Conservation (phyloP, 768 basidiomycete genomes). For the Kwoniella bestiolae region DNA sequence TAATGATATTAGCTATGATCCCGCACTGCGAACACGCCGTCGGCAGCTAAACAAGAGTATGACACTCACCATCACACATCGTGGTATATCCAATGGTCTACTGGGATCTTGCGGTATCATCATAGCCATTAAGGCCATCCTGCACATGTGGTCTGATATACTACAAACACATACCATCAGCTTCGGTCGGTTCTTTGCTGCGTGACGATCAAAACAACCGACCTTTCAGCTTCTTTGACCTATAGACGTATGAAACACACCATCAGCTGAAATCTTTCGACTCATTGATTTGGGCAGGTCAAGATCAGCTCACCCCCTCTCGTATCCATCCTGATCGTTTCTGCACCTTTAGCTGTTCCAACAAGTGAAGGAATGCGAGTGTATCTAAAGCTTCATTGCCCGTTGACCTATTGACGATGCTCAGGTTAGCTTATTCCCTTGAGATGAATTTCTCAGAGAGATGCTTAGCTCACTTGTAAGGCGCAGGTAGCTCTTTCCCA, state of each 20-base stretch:
- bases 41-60: neutral
- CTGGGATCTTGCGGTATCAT: conserved; percentile 78
- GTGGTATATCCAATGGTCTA: conserved; percentile 61
- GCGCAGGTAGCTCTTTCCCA: conserved; percentile 50
- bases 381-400: conserved; percentile 68
- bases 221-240: conserved; percentile 88
- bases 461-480: conserved; percentile 49
- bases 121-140: conserved; percentile 94
- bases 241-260: conserved; percentile 49
- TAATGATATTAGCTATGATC: neutral
- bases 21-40: neutral
- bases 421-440: neutral
- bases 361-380: conserved; percentile 85
- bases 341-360: conserved; percentile 93
- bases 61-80: conserved; percentile 51
- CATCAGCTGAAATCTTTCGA: neutral
- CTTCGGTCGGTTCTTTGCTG: neutral
- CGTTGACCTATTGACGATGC: conserved; percentile 39
- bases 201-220: conserved; percentile 1
- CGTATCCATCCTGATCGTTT: conserved; percentile 95
- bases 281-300: conserved; percentile 8
- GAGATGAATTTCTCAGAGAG: neutral
- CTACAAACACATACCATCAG: conserved; percentile 57
- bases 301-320: conserved; percentile 65
- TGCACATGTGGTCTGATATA: conserved; percentile 89